A percentile compares a stretch with the other conserved stretches of the same genome.
Conservation (phyloP, 257 asterid species). For the Scutellaria minor region DNA sequence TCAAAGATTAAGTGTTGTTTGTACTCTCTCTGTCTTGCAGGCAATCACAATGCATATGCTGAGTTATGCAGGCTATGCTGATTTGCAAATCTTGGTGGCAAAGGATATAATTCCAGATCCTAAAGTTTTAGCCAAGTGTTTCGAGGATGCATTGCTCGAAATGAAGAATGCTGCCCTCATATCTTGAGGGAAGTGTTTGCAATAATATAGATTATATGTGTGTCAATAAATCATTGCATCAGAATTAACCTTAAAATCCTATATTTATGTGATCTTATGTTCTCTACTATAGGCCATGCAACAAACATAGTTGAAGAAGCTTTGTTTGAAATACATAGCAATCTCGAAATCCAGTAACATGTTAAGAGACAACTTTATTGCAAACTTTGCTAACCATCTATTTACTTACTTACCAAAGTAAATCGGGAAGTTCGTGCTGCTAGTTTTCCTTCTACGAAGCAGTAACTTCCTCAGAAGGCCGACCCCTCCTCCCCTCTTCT, state of each 20-base stretch:
- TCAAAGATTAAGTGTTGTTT: no score
- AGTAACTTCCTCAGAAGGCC: slow-evolving; percentile 69
- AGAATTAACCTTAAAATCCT: not conserved
- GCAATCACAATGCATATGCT: slow-evolving; percentile 81
- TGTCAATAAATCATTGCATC: not conserved
- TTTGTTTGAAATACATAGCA: not conserved
- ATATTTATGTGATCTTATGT: not conserved
- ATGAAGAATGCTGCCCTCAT: slow-evolving; percentile 58
- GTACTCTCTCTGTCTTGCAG: slow-evolving; percentile 35
- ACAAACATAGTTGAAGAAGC: not conserved
- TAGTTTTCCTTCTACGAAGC: slow-evolving; percentile 60
- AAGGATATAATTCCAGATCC: slow-evolving; percentile 76
- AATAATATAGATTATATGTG: not conserved
- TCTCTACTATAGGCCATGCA: not conserved
- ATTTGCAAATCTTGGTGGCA: slow-evolving; percentile 77
- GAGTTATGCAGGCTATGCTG: slow-evolving; percentile 78
- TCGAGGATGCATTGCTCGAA: slow-evolving; percentile 62
- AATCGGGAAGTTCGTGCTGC: slow-evolving; percentile 42
- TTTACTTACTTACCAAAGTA: slow-evolving; percentile 47
- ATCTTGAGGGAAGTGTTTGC: slow-evolving; percentile 23
- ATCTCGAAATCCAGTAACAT: slow-evolving; percentile 2
- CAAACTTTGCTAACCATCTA: not conserved
- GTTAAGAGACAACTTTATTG: slow-evolving; percentile 4
- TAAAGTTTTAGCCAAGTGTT: slow-evolving; percentile 64
- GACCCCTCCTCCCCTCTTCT: slow-evolving; percentile 60